Base-by-base conservation (phyloP, 768 basidiomycete species). In the Amanita polypyramis region DNA sequence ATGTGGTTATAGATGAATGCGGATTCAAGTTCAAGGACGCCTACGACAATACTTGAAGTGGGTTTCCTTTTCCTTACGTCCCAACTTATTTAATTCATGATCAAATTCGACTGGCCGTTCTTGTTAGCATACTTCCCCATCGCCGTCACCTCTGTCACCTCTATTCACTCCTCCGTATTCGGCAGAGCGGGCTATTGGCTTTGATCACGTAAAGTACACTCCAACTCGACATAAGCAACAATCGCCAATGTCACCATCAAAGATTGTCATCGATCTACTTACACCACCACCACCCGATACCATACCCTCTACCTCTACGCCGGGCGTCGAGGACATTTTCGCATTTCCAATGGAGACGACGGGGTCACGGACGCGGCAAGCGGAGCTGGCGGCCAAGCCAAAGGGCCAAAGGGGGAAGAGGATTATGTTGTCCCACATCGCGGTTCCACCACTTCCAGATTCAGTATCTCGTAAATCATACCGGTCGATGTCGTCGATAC, bases 371-470 rank as follows among this genome's bases (percentile, higher is more conserved):
- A 38, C 38, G 17, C 45, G 6, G 2, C 14, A 15, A 29, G 23
- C 15, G 12, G 17, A 47, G 12, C 4, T n/a, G 11, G 35, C 14
- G 17, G 20, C 10, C 27, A 29, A 38, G 21, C 14, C 35, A n/a
- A 2, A 15, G 15, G 20, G 12, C 25, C 20, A 32, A 29, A 37
- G 5, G 17, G 32, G 23, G 17, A 45, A 25, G 40, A 41, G 54
- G n/a, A 10, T 45, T 23, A 1, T 59, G 2, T 49, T 61, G 36
- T 55, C 58, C 4, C 52, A 63, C 42, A 54, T 65, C 8, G 39
- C 48, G 23, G 56, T 62, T 2, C 64, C 64, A 1, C 56, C 56
- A 0, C 45, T 63, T 12, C 55, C 54, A 17, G 23, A 30, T 17
- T 54, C 47, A 15, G 20, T n/a, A 10, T 35, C 34, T 4, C 51